phyloP scores from a whole-genome alignment of 495 filamentous ascomycete genomes.

The Hypomontagnella monticulosa region DNA sequence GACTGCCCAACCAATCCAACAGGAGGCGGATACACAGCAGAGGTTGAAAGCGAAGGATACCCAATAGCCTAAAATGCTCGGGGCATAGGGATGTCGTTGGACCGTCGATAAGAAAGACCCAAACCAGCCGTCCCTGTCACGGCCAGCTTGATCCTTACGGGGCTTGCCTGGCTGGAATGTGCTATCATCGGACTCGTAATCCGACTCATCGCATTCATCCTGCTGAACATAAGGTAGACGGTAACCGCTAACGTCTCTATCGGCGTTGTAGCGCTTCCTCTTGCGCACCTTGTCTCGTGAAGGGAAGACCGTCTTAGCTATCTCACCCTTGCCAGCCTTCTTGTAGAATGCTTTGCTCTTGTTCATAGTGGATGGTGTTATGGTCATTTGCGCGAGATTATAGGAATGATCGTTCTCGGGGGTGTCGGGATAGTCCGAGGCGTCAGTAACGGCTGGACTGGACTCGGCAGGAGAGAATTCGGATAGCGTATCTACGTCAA shows the following conservation, averaged over 20 bases:
- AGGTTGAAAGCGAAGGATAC: conserved; percentile 82
- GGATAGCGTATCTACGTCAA: conserved; percentile 71
- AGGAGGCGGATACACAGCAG: conserved; percentile 69
- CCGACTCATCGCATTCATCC: conserved; percentile 69
- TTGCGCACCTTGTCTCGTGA: conserved; percentile 56
- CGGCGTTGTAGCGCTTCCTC: conserved; percentile 53
- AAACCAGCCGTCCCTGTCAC: conserved; percentile 53
- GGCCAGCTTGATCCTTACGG: conserved; percentile 50
- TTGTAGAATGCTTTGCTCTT: conserved; percentile 51
- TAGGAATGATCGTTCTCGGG: conserved; percentile 53
- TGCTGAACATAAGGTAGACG: conserved; percentile 48
- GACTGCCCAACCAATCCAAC: conserved; percentile 77
- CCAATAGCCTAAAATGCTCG: conserved; percentile 86
- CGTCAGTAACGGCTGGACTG: conserved; percentile 73
- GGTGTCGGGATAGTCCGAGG: conserved; percentile 67
- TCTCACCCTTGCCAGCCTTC: conserved; percentile 57
- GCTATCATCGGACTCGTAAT: conserved; percentile 58
- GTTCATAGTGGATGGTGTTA: conserved; percentile 51
- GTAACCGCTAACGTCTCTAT: conserved; percentile 56
- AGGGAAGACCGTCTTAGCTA: conserved; percentile 44
- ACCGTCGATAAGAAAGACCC: conserved; percentile 71
- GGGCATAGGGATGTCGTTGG: conserved; percentile 84
- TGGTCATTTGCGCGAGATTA: conserved; percentile 49
- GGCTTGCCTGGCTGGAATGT: conserved; percentile 38
- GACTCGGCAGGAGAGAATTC: conserved; percentile 80